Conservation (phyloP, 441 rosid species). For the Francoa sonchifolia region DNA sequence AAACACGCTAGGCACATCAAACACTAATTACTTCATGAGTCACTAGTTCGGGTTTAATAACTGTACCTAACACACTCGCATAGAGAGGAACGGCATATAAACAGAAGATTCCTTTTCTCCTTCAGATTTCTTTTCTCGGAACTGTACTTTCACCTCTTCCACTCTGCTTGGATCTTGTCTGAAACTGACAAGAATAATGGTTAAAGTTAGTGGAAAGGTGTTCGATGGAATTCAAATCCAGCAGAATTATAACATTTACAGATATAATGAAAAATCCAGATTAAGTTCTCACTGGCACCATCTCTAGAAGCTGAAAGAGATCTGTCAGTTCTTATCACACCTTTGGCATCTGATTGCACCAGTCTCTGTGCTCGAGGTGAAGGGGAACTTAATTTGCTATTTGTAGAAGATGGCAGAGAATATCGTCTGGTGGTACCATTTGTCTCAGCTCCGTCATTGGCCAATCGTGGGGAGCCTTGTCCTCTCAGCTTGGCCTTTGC, state of each 20-base stretch:
- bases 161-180: slow-evolving; percentile 57
- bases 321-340: slow-evolving; percentile 27
- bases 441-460: slow-evolving; percentile 30
- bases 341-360: slow-evolving; percentile 37
- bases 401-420: slow-evolving; percentile 56
- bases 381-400: slow-evolving; percentile 27
- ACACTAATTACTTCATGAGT: slow-evolving; percentile 13
- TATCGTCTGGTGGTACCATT: slow-evolving; percentile 39
- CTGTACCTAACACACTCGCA: slow-evolving; percentile 13
- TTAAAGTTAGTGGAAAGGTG: slow-evolving; percentile 1
- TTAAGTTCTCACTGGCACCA: slow-evolving; percentile 34
- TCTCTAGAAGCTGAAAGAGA: slow-evolving; percentile 47
- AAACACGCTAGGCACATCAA: slow-evolving; percentile 12
- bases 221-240: neutral
- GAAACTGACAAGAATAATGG: slow-evolving; percentile 15
- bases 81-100: too few species aligned
- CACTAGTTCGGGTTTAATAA: slow-evolving; percentile 9
- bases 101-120: slow-evolving; percentile 10
- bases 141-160: slow-evolving; percentile 50
- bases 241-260: too few species aligned
- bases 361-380: slow-evolving; percentile 50
- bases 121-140: slow-evolving; percentile 9
- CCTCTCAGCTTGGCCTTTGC: slow-evolving; percentile 54
- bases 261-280: neutral
- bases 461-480: slow-evolving; percentile 46